phyloP scores from a whole-genome alignment of 345 rosid genomes.

The Dipteronia sinensis region DNA sequence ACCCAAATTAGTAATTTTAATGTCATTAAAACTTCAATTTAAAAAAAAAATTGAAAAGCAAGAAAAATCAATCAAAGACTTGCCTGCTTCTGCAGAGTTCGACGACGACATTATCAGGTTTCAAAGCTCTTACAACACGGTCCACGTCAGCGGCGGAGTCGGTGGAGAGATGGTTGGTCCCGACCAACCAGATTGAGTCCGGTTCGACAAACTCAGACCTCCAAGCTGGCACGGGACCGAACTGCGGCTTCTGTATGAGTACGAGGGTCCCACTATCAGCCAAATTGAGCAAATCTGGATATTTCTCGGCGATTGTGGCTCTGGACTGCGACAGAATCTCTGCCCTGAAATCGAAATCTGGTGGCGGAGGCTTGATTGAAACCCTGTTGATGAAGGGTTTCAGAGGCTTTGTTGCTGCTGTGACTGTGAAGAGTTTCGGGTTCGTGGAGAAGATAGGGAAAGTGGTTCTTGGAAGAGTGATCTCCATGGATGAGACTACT shows the following conservation, averaged over 20 bases:
- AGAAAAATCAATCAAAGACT: conserved; percentile 21
- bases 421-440: conserved; percentile 21
- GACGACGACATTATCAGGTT: conserved; percentile 85
- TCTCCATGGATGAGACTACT: conserved; percentile 46
- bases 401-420: conserved; percentile 24
- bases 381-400: conserved; percentile 36
- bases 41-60: no score
- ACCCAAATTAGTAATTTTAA: not conserved
- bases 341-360: conserved; percentile 71
- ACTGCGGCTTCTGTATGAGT: conserved; percentile 57
- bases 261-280: conserved; percentile 64
- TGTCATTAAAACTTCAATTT: no score
- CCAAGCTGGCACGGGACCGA: conserved; percentile 82
- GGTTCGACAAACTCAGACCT: conserved; percentile 77
- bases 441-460: conserved; percentile 41
- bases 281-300: conserved; percentile 61
- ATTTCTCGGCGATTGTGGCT: conserved; percentile 48
- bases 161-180: conserved; percentile 66
- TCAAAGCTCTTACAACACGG: conserved; percentile 63
- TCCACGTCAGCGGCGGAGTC: conserved; percentile 65
- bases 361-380: conserved; percentile 67
- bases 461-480: conserved; percentile 35
- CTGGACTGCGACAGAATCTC: conserved; percentile 54
- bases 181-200: conserved; percentile 75
- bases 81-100: conserved; percentile 96